These are phyloP conservation scores for Alternaria longipes DNA, from an alignment of 2,329 filamentous ascomycete genomes.

Conservation along the genomic window DNA sequence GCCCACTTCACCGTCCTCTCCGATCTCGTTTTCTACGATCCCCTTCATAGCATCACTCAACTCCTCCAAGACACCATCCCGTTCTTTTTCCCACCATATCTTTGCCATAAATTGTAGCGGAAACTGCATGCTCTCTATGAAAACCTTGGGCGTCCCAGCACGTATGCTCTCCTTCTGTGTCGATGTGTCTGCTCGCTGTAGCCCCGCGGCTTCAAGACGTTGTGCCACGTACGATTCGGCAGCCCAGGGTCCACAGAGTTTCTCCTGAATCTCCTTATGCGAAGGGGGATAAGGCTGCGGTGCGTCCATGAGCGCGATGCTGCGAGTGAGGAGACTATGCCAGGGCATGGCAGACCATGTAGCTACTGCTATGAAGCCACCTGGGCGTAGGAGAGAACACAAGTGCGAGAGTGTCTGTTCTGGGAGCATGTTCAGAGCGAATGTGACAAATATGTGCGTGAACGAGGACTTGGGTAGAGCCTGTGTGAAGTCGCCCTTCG, in stretches of 20 bases:
- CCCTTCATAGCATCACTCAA: slow-evolving; percentile 17
- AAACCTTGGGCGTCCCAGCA: slow-evolving; percentile 27
- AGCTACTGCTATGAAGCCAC: slow-evolving; percentile 33
- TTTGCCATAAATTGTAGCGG: slow-evolving; percentile 24
- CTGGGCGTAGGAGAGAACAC: slow-evolving; percentile 18
- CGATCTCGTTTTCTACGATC: slow-evolving; percentile 7
- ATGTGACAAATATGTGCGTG: slow-evolving; percentile 37
- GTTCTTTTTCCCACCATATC: slow-evolving; percentile 30
- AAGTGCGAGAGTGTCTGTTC: slow-evolving; percentile 15
- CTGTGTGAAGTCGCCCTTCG: slow-evolving; percentile 11
- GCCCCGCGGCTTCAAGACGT: slow-evolving; percentile 27
- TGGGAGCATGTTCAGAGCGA: slow-evolving; percentile 30
- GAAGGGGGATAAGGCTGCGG: slow-evolving; percentile 15
- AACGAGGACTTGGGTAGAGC: slow-evolving; percentile 21
- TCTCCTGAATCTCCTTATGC: slow-evolving; percentile 11
- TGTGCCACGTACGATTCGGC: slow-evolving; percentile 15
- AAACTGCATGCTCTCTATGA: slow-evolving; percentile 29
- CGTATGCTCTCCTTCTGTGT: slow-evolving; percentile 11
- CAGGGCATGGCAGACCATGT: slow-evolving; percentile 33
- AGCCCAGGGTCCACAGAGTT: slow-evolving; percentile 24
- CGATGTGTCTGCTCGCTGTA: slow-evolving; percentile 23
- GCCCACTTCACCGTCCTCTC: slow-evolving; percentile 19
- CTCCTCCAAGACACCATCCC: slow-evolving; percentile 16
- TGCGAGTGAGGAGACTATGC: slow-evolving; percentile 17
- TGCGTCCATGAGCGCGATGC: slow-evolving; percentile 14